A percentile compares a stretch with the other conserved stretches of the same genome.
phyloP scores from a whole-genome alignment of 768 basidiomycete genomes.

The Hypsizygus marmoreus region DNA sequence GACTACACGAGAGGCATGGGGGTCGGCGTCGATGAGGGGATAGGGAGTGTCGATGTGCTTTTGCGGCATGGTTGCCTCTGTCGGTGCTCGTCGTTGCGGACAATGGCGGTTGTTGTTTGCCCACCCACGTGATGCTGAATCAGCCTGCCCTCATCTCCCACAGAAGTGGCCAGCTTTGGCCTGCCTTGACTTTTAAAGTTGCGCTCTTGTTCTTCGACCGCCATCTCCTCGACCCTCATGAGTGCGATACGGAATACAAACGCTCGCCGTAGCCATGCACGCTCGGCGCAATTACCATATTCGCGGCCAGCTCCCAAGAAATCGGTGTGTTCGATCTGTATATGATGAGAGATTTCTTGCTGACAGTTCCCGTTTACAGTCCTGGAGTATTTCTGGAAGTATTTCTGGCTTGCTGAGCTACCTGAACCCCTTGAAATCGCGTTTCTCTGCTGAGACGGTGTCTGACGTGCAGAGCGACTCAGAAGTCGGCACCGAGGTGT shows the following conservation, averaged over 20 bases:
- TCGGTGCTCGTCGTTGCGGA: conserved; percentile 27
- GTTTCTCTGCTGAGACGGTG: conserved; percentile 23
- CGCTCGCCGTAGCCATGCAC: conserved; percentile 38
- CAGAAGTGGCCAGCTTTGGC: conserved; percentile 21
- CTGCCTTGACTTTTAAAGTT: conserved; percentile 11
- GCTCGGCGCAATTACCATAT: conserved; percentile 57
- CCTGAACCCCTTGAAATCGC: conserved; percentile 50
- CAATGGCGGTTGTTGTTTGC: conserved; percentile 23
- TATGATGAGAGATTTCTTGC: conserved; percentile 7
- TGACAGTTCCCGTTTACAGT: conserved; percentile 25
- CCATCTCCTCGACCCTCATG: conserved; percentile 38
- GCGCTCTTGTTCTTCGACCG: conserved; percentile 4
- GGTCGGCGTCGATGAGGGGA: conserved; percentile 94
- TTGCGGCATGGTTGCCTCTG: conserved; percentile 44
- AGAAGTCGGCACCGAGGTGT: conserved; percentile 22
- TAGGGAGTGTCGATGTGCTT: conserved; percentile 63
- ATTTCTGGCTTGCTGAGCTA: conserved; percentile 50
- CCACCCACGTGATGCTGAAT: conserved; percentile 30
- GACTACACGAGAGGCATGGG: conserved; percentile 84
- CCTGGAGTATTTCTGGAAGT: conserved; percentile 60
- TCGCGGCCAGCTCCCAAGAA: conserved; percentile 45
- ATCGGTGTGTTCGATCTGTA: conserved; percentile 40
- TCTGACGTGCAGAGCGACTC: conserved; percentile 14
- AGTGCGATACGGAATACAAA: conserved; percentile 52
- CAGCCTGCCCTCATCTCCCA: conserved; percentile 36